Evolutionary conservation across 2,329 filamentous ascomycete genomes (phyloP).

Genomic region (Taxawa tesnikishii): DNA sequence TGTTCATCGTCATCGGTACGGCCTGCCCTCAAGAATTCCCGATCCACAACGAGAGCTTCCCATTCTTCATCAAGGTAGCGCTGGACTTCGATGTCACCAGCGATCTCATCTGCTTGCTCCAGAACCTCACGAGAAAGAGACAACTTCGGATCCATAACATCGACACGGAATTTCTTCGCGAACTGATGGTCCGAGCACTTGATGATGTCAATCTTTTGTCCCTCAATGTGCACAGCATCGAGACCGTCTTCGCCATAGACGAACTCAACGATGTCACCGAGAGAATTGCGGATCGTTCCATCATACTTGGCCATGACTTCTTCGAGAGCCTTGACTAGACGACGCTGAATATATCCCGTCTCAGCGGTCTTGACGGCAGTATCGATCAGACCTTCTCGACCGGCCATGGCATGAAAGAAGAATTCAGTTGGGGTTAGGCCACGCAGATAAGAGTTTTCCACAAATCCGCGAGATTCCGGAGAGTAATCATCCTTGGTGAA

Average conservation of each 20-base stretch:
- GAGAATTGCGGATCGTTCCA: slow-evolving; percentile 89
- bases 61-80: slow-evolving; percentile 79
- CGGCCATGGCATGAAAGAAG: slow-evolving; percentile 99
- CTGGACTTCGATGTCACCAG: slow-evolving; percentile 80
- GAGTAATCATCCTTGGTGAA: slow-evolving; percentile 99
- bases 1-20: slow-evolving; percentile 64
- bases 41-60: slow-evolving; percentile 63
- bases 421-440: slow-evolving; percentile 92
- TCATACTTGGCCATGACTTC: slow-evolving; percentile 97
- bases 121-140: slow-evolving; percentile 58
- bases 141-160: slow-evolving; percentile 61
- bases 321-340: slow-evolving; percentile 94
- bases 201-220: slow-evolving; percentile 79
- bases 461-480: slow-evolving; percentile 89
- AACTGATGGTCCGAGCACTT: slow-evolving; percentile 68
- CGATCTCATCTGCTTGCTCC: slow-evolving; percentile 76
- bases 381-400: slow-evolving; percentile 98
- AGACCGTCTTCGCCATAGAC: slow-evolving; percentile 95
- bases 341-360: slow-evolving; percentile 97
- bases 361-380: slow-evolving; percentile 99
- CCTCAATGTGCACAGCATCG: slow-evolving; percentile 87
- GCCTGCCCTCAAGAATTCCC: slow-evolving; percentile 60
- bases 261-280: slow-evolving; percentile 94
- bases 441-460: slow-evolving; percentile 96
- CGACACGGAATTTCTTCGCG: slow-evolving; percentile 68